Evolutionary conservation across 2,329 filamentous ascomycete genomes (phyloP).

Genomic region (Curvularia sp.): DNA sequence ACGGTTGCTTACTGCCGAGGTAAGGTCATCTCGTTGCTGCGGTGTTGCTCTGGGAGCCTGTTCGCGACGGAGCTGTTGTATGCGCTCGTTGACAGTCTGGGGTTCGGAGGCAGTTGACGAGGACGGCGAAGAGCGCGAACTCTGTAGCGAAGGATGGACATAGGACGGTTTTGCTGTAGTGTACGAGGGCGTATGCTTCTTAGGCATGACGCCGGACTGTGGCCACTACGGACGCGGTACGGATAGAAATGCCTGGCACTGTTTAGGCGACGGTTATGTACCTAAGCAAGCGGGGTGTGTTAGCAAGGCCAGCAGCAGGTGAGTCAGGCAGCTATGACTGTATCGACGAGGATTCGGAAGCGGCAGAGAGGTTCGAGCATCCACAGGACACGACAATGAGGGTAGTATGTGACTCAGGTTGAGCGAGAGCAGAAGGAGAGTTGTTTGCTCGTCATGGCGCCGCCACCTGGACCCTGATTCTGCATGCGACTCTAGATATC

Average conservation of each 20-base stretch:
- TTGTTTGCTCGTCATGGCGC: constrained; percentile 8
- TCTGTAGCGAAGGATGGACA: constrained; percentile 47
- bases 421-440: background rate
- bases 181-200: constrained; percentile 55
- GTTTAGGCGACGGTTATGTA: constrained; percentile 6
- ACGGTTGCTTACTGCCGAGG: constrained; percentile 51
- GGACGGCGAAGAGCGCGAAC: constrained; percentile 37
- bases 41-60: constrained; percentile 49
- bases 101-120: constrained; percentile 33
- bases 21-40: constrained; percentile 54
- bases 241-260: constrained; percentile 2
- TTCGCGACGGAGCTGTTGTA: constrained; percentile 55
- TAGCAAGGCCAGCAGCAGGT: constrained; percentile 4
- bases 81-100: constrained; percentile 56
- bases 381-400: background rate
- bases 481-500: background rate
- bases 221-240: constrained; percentile 3
- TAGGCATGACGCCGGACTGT: constrained; percentile 51
- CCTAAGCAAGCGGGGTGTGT: constrained; percentile 16
- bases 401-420: constrained; percentile 13
- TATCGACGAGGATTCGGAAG: background rate
- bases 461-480: constrained; percentile 13
- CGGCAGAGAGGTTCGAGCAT: background rate
- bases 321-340: constrained; percentile 20
- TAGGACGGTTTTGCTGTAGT: constrained; percentile 51